Percentiles rank a stretch among this genome's conserved stretches.
phyloP scores from a whole-genome alignment of 441 rosid species.

The Jatropha multifida region DNA sequence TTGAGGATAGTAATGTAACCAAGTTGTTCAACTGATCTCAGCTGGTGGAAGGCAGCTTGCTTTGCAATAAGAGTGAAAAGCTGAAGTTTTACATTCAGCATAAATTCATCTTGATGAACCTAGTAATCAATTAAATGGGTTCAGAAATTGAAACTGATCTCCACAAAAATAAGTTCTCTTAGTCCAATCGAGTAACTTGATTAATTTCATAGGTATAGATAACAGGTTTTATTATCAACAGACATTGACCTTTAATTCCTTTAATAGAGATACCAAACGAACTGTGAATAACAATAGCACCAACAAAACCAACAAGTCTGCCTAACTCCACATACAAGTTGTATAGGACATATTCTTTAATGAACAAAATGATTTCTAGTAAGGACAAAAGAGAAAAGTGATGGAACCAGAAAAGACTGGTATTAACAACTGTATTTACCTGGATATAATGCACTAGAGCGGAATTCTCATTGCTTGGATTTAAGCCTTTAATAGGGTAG shows the following conservation, averaged over 20 bases:
- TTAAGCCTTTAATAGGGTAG: conserved; percentile 63
- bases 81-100: conserved; percentile 69
- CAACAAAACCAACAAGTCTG: neutral
- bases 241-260: neutral
- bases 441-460: conserved; percentile 81
- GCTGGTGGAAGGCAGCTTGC: conserved; percentile 88
- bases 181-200: neutral
- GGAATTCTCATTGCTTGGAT: conserved; percentile 78
- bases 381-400: neutral
- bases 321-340: neutral
- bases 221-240: neutral
- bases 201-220: neutral
- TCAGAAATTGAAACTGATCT: conserved; percentile 4
- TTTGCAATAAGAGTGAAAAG: conserved; percentile 72
- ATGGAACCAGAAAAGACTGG: neutral
- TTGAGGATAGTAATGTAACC: conserved; percentile 69
- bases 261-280: neutral
- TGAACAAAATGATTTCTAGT: neutral
- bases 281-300: neutral
- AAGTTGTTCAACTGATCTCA: conserved; percentile 86
- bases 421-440: conserved; percentile 36
- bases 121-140: conserved; percentile 13
- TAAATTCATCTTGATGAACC: conserved; percentile 71
- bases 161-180: neutral
- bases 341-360: too few species aligned